phyloP scores from a whole-genome alignment of 495 filamentous ascomycete species.

The Polyplosphaeria fusca region DNA sequence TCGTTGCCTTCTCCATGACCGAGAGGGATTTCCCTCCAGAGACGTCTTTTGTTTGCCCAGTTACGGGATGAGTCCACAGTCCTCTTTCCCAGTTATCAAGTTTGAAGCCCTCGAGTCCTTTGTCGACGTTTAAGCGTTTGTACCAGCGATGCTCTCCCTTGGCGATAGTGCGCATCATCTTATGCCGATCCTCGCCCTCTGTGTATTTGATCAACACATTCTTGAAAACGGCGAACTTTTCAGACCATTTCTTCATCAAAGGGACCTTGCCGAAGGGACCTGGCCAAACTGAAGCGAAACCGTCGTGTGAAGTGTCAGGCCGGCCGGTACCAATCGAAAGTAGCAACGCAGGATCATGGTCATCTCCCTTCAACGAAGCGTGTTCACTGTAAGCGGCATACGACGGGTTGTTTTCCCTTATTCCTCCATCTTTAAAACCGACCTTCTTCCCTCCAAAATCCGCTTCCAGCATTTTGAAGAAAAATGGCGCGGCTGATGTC shows the following conservation, averaged over 20 bases:
- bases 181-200: conserved; percentile 44
- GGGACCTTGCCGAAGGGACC: conserved; percentile 38
- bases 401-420: conserved; percentile 45
- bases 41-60: conserved; percentile 26
- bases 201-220: conserved; percentile 48
- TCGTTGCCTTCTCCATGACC: conserved; percentile 39
- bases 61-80: conserved; percentile 27
- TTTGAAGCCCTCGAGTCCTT: conserved; percentile 40
- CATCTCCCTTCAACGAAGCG: conserved; percentile 37
- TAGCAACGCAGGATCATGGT: conserved; percentile 38
- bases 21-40: conserved; percentile 37
- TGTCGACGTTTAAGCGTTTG: conserved; percentile 42
- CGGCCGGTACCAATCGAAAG: conserved; percentile 43
- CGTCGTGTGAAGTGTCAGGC: conserved; percentile 40
- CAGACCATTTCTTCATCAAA: conserved; percentile 40
- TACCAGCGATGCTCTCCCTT: conserved; percentile 45
- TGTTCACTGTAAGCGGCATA: conserved; percentile 44
- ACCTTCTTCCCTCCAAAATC: conserved; percentile 34
- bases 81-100: conserved; percentile 43
- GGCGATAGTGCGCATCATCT: conserved; percentile 40
- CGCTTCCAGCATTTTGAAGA: conserved; percentile 47
- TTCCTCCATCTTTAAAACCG: conserved; percentile 46
- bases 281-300: conserved; percentile 43
- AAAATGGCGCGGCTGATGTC: conserved; percentile 53
- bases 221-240: conserved; percentile 45